Evolutionary conservation across 805 yeast genomes (phyloP).

Genomic region (Groenewaldozyma tartarivorans): DNA sequence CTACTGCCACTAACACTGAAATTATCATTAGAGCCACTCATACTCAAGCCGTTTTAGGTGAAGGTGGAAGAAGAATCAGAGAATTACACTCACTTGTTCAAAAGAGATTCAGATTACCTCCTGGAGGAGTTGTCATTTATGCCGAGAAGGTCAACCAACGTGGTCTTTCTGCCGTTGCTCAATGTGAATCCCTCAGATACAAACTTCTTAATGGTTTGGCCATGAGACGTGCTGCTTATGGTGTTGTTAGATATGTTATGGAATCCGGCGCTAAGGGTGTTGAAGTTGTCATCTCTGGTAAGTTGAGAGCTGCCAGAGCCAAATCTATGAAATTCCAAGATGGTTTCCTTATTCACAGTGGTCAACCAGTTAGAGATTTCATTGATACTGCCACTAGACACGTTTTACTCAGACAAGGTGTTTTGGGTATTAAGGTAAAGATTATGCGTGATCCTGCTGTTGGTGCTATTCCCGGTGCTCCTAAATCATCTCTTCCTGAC

Average conservation of each 20-base stretch:
- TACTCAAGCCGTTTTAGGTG: slow-evolving; percentile 98
- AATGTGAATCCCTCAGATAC: slow-evolving; percentile 98
- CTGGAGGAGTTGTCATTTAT: slow-evolving; percentile 86
- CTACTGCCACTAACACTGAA: slow-evolving; percentile 96
- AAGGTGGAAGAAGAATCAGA: slow-evolving; percentile 99
- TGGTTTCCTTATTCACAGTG: slow-evolving; percentile 99
- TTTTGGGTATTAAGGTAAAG: slow-evolving; percentile 98
- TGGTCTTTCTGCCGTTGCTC: slow-evolving; percentile 99
- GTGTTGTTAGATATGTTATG: slow-evolving; percentile 99
- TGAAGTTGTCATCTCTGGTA: slow-evolving; percentile 99
- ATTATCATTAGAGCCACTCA: slow-evolving; percentile 98
- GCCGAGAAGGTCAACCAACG: slow-evolving; percentile 99
- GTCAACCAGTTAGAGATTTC: slow-evolving; percentile 99
- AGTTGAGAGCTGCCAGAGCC: slow-evolving; percentile 99
- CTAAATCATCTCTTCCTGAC: slow-evolving; percentile 71
- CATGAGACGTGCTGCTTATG: slow-evolving; percentile 99
- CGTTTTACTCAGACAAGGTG: slow-evolving; percentile 99
- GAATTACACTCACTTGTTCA: slow-evolving; percentile 95
- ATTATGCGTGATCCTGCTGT: slow-evolving; percentile 94
- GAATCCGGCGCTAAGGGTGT: slow-evolving; percentile 99
- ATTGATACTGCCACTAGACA: slow-evolving; percentile 98
- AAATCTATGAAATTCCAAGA: slow-evolving; percentile 99
- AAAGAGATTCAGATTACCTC: slow-evolving; percentile 96
- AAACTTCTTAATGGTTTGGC: slow-evolving; percentile 98
- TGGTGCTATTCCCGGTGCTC: slow-evolving; percentile 29